Evolutionary conservation across 2,329 filamentous ascomycete species (phyloP), one percentile per base, ranked within the genome.

Genomic region (Tolypocladium ovalisporum): DNA sequence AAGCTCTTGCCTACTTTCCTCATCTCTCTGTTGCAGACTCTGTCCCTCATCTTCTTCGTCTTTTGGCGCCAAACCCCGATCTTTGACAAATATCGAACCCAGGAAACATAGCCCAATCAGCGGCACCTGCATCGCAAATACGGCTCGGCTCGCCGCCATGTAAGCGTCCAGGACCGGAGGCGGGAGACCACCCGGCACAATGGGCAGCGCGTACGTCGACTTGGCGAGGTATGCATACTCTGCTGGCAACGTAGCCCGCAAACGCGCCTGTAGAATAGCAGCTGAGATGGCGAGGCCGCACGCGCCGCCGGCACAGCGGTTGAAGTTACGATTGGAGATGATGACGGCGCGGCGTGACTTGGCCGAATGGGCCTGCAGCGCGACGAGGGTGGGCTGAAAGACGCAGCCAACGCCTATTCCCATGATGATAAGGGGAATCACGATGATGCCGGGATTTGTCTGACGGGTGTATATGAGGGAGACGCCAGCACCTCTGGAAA

Each of bases 261-360:
- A 57, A 2, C 65, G 61, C 2, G 66, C 68, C 54, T 72, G 71
- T 12, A 73, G 62, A 2, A 84, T 70, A 2, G 80, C 79, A 1
- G 80, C 81, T 0, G 79, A 81, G 10, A 85, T 70, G 0, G 81
- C 82, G 0, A 87, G 74, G 0, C 83, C 83, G 17, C 78, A 73
- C 74, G 29, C 82, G 15, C 63, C 83, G 12, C 84, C 83, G 4
- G 82, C 70, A 52, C 77, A 79, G 9, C 84, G 78, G 59, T 85
- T 75, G 64, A 86, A 86, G 62, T 87, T 87, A 1, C 84, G 75
- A 55, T 80, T 79, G 2, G 80, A 82, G 39, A 85, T 86, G 24
- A 85, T 78, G 1, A 86, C 79, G 1, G 84, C 84, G 24, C 84
- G 76, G 49, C 85, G 78, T 0, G 76, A 69, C 64, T 82, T 82